These are phyloP conservation scores for Pezicula carpinea DNA, from an alignment of 2,329 filamentous ascomycete genomes.

Conservation along the genomic window DNA sequence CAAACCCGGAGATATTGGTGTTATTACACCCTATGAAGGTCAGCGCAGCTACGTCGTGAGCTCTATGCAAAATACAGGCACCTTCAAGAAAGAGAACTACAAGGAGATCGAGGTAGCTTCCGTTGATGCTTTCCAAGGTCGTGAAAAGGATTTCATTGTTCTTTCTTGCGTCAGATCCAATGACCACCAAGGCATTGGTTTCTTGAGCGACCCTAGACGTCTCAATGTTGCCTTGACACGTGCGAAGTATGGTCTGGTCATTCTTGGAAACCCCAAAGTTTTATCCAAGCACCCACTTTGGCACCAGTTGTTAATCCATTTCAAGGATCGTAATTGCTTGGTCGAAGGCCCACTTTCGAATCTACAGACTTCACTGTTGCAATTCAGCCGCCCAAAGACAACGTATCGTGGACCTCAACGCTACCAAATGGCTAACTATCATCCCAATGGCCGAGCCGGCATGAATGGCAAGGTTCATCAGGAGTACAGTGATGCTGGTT, in stretches of 20 bases:
- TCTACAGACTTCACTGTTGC: constrained; percentile 88
- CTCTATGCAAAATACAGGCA: constrained; percentile 98
- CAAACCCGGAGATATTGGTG: constrained; percentile 88
- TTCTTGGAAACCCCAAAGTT: constrained; percentile 96
- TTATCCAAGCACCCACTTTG: constrained; percentile 96
- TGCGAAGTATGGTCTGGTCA: constrained; percentile 94
- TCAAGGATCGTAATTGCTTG: constrained; percentile 93
- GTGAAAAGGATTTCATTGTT: constrained; percentile 99
- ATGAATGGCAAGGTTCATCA: constrained; percentile 28
- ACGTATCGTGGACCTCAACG: constrained; percentile 85
- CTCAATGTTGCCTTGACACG: constrained; percentile 95
- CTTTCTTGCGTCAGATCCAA: constrained; percentile 97
- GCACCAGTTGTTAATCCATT: constrained; percentile 92
- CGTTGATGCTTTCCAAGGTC: constrained; percentile 96
- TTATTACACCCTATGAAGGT: constrained; percentile 97
- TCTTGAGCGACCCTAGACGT: constrained; percentile 94
- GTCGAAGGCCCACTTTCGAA: constrained; percentile 95
- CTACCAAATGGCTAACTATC: constrained; percentile 72
- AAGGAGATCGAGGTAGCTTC: constrained; percentile 98
- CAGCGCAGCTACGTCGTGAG: constrained; percentile 97
- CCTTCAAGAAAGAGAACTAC: constrained; percentile 97
- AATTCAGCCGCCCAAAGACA: constrained; percentile 91
- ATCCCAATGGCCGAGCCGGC: constrained; percentile 29
- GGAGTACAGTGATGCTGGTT: constrained; percentile 62
- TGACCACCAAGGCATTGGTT: constrained; percentile 97